Base-by-base conservation (phyloP, 352 stramenopile species). In the Phytophthora pluvialis region DNA sequence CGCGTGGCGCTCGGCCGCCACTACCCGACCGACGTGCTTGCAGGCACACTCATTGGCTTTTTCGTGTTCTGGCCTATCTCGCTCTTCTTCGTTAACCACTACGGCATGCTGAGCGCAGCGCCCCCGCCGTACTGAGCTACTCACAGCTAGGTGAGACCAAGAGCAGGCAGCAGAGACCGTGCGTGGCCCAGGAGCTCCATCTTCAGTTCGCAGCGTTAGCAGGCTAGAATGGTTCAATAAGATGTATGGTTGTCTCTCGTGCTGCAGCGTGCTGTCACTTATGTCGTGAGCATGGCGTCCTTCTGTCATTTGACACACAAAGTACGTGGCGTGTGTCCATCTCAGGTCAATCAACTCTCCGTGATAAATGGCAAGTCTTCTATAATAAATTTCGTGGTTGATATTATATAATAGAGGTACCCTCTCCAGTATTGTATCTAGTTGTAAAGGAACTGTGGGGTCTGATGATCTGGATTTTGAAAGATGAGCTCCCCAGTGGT, bases 1-100 rank as follows among this genome's bases (percentile, higher is more conserved):
- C 83, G 87, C 26, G 66, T 95, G n/a, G 87, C 87, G 13, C 78
- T 95, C 12, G 87, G 87, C 15, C 87, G 87, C 21, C 87, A 95
- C 75, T 95, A 94, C 71, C 85, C 83, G 18, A 91, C 83, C 18
- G 87, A 95, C 57, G 79, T 95, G 12, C 40, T 93, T 3, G 78
- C 77, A 2, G 87, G 87, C 2, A 70, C 78, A 10, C 39, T 83
- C 15, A 89, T 95, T 43, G 87, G 87, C 13, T 77, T 75, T 50
- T 74, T 89, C 33, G 54, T 83, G 4, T 72, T 89, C 47, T 91
- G 79, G 62, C 83, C 83, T n/a, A 64, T 87, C 26, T 80, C 83
- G 36, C 70, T 74, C 44, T 65, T 78, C 39, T 62, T 77, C 50
- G 48, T 71, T 40, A 57, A 73, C 33, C 31, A 67, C 18, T 76